A percentile compares a stretch with the other conserved stretches of the same genome.
Evolutionary conservation across 1,284 basidiomycete genomes (phyloP).

Genomic region (Ustilago cynodontis): DNA sequence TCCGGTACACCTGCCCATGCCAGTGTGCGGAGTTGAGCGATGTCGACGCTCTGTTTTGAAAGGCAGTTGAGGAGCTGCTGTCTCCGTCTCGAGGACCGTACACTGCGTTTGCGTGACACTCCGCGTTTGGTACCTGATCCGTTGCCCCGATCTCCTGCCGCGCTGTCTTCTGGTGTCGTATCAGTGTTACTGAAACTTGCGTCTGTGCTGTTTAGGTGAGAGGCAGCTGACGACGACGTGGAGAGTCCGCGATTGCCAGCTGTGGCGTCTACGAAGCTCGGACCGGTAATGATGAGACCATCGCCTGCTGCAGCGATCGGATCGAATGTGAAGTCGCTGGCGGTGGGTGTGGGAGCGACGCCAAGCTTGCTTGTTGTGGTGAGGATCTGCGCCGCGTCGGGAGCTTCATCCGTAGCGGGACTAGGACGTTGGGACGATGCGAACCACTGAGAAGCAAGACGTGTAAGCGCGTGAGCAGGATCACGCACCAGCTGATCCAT

Average conservation of each 20-base stretch:
- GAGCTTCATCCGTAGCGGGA: conserved; percentile 10
- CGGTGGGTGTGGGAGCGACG: conserved; percentile 36
- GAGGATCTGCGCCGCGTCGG: conserved; percentile 9
- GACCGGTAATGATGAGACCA: conserved; percentile 57
- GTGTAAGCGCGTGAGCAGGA: conserved; percentile 42
- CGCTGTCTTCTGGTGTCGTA: not conserved
- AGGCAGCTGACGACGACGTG: conserved; percentile 22
- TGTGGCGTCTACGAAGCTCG: conserved; percentile 42
- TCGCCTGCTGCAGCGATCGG: conserved; percentile 62
- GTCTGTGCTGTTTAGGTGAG: conserved; percentile 12
- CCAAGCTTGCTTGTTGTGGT: conserved; percentile 33
- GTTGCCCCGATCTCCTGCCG: not conserved
- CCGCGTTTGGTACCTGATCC: not conserved
- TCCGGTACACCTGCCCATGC: conserved; percentile 95
- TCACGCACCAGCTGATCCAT: conserved; percentile 41
- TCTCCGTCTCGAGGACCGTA: conserved; percentile 50
- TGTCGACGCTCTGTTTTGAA: conserved; percentile 55
- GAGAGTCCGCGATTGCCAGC: conserved; percentile 6
- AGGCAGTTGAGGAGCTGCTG: conserved; percentile 59
- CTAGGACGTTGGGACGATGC: conserved; percentile 11
- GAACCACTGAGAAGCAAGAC: conserved; percentile 40
- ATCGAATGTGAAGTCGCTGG: conserved; percentile 52
- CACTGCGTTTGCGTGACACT: conserved; percentile 41
- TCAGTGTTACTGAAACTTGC: conserved; percentile 11
- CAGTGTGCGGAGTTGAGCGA: conserved; percentile 83